Evolutionary conservation across 306 rosid species (phyloP), one percentile per base, ranked within the genome.

Genomic region (Vachellia collinsii): DNA sequence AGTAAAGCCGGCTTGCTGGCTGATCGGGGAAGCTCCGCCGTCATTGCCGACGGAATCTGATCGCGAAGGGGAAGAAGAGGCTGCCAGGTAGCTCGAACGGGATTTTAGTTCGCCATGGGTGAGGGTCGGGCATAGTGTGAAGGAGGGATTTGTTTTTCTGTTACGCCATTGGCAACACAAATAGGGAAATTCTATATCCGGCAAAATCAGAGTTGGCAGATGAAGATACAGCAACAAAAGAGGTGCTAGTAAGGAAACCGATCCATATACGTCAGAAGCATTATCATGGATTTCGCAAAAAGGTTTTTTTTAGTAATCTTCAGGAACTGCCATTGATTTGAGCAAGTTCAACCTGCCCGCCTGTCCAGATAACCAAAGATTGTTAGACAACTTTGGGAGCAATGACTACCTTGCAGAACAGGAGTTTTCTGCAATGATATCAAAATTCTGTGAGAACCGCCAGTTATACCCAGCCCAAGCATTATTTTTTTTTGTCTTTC

Each of bases 21-120:
- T n/a, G 62, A 58, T 22, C 14, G 64, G 12, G 19, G 17, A 62
- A 61, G n/a, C 5, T 41, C 59, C 1, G 83, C 83, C 25, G 77
- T 72, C 90, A 80, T 83, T 59, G 79, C 73, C 75, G 54, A 58
- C 36, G 59, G 61, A 71, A 79, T 70, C 66, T 76, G 51, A n/a
- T 4, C 76, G 69, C 0, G 43, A 64, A 16, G 44, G 41, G n/a
- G 70, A 34, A 64, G 43, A 36, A 34, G 42, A 34, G 69, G 6
- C 41, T 36, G 69, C 41, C 74, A 47, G 51, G 22, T 54, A n/a
- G 29, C 29, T 54, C 5, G 67, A 61, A 61, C 8, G 17, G 12
- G 37, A 13, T 25, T 61, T 77, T 81, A 37, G 76, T 77, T 75
- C 70, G 22, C 12, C 25, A 3, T 19, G 3, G 3, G 11, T 6